phyloP scores from a whole-genome alignment of 345 rosid species.

The Eucalyptus polybractea region DNA sequence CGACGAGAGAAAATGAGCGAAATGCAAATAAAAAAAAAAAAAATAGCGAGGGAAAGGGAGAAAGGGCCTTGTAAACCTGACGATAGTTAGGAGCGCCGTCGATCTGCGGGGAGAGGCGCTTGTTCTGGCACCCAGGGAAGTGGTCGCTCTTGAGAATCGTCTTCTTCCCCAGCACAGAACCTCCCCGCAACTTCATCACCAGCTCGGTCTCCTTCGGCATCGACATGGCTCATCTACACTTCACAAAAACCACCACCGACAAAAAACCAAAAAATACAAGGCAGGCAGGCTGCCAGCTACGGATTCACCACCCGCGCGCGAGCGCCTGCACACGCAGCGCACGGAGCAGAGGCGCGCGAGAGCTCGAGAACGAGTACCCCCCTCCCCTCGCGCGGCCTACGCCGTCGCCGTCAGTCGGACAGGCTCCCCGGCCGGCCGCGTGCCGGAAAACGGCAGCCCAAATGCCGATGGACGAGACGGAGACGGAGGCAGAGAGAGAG shows the following conservation, averaged over 20 bases:
- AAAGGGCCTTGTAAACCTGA: constrained; percentile 34
- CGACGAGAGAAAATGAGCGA: not conserved
- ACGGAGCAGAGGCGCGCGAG: no score
- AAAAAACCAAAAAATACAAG: no score
- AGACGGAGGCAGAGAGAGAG: no score
- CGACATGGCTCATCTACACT: constrained; percentile 32
- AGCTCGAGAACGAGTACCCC: no score
- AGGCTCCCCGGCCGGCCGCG: no score
- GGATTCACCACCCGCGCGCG: not conserved
- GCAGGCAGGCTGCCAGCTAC: not conserved
- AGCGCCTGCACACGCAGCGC: not conserved
- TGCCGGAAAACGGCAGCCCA: no score
- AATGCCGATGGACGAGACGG: no score
- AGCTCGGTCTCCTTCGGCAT: constrained; percentile 76
- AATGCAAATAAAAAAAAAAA: not conserved
- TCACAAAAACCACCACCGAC: not conserved
- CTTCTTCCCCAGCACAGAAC: constrained; percentile 94
- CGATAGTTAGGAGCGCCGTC: constrained; percentile 99
- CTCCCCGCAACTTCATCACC: constrained; percentile 90
- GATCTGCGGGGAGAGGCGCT: constrained; percentile 78
- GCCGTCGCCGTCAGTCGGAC: no score
- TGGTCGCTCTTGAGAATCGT: constrained; percentile 98
- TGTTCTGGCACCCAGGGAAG: constrained; percentile 98
- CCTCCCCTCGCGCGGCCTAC: no score
- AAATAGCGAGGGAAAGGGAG: not conserved